Conservation (phyloP, 75 land plant genomes). For the Selaginella tamariscina region DNA sequence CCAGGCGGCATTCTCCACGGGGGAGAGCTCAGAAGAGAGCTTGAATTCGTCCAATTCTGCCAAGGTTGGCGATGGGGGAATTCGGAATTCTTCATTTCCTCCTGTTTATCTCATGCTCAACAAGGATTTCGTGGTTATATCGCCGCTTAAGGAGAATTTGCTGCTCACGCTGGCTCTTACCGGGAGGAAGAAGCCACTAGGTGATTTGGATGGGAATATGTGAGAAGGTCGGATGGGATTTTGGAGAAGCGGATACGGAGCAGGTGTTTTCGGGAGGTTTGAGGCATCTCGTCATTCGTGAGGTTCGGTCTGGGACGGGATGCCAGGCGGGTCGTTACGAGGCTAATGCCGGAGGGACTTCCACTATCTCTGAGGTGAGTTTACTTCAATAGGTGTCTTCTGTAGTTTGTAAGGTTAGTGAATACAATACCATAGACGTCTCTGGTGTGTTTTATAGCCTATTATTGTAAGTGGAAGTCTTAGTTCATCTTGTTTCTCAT, state of each 20-base stretch:
- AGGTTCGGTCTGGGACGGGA: constrained; percentile 30
- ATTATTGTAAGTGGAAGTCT: too few species aligned
- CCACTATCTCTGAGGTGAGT: constrained; percentile 39
- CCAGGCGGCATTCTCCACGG: neutral
- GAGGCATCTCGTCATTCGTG: constrained; percentile 30
- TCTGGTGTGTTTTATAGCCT: too few species aligned
- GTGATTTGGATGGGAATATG: neutral
- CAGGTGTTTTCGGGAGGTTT: constrained; percentile 28
- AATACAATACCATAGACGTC: too few species aligned
- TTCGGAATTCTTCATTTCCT: too few species aligned
- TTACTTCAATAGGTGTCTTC: neutral
- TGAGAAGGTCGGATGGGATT: neutral
- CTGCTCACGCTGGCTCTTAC: constrained; percentile 28
- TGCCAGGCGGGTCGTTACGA: constrained; percentile 34
- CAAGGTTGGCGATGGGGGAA: too few species aligned
- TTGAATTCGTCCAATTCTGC: too few species aligned
- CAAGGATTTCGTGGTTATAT: constrained; percentile 32
- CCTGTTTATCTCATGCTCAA: constrained; percentile 24
- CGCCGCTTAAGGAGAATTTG: constrained; percentile 33
- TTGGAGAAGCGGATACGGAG: neutral
- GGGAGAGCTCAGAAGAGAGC: too few species aligned
- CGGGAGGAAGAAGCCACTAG: neutral
- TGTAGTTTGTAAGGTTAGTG: too few species aligned
- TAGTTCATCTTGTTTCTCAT: too few species aligned
- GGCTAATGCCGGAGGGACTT: constrained; percentile 39